These are phyloP conservation scores for Alternaria burnsii DNA, from an alignment of 2,329 filamentous ascomycete species.

Conservation along the genomic window DNA sequence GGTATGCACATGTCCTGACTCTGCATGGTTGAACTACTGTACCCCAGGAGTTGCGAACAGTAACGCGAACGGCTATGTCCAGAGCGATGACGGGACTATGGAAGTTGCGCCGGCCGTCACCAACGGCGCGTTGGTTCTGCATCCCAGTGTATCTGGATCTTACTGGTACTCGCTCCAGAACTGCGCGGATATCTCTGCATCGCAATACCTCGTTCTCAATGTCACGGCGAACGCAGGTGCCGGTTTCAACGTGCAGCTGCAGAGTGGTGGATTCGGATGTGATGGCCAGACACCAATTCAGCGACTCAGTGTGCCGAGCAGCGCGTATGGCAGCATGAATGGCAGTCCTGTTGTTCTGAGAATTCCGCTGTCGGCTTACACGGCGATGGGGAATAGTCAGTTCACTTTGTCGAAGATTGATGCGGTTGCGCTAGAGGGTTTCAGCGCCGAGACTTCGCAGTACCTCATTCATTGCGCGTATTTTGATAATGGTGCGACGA, in stretches of 20 bases:
- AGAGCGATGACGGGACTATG: conserved; percentile 19
- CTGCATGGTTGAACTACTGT: conserved; percentile 19
- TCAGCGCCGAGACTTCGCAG: conserved; percentile 5
- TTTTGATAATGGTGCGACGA: conserved; percentile 4
- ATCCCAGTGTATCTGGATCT: conserved; percentile 10
- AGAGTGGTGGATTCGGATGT: conserved; percentile 9
- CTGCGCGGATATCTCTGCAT: conserved; percentile 7
- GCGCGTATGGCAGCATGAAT: conserved; percentile 8
- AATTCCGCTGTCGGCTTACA: conserved; percentile 11
- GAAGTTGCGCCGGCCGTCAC: conserved; percentile 1
- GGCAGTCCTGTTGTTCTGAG: conserved; percentile 9
- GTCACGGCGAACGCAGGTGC: conserved; percentile 12
- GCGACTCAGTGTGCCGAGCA: conserved; percentile 6
- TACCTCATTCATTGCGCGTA: conserved; percentile 16
- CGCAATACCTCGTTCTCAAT: conserved; percentile 4
- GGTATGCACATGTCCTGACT: conserved; percentile 5
- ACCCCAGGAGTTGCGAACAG: conserved; percentile 1
- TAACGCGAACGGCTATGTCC: conserved; percentile 7
- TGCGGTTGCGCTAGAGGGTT: conserved; percentile 11
- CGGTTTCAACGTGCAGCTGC: conserved; percentile 14
- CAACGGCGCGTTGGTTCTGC: conserved; percentile 8
- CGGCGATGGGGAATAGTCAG: background rate
- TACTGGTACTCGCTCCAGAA: conserved; percentile 19
- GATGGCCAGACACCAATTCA: conserved; percentile 6
- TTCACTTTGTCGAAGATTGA: conserved; percentile 11